Conservation (phyloP, 2,329 filamentous ascomycete genomes). For the Aspergillus novofumigatus region DNA sequence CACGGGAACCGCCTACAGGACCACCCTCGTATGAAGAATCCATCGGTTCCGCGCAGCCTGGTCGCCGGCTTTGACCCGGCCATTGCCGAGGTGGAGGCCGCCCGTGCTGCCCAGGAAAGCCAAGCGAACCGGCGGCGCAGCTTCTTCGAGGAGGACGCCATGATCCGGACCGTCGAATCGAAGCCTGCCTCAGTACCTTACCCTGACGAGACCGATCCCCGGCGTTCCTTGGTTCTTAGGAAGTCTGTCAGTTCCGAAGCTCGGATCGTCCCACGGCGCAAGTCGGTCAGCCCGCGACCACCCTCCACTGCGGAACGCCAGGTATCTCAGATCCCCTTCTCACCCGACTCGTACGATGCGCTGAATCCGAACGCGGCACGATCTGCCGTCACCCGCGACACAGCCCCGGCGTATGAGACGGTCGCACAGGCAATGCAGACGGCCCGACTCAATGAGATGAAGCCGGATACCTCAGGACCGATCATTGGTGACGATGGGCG, state of each 20-base stretch:
- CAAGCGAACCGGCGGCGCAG: constrained; percentile 23
- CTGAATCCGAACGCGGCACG: constrained; percentile 49
- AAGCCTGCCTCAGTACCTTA: constrained; percentile 23
- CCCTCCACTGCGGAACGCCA: constrained; percentile 36
- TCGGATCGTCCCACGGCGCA: constrained; percentile 47
- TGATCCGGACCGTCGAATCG: constrained; percentile 18
- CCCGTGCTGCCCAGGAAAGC: constrained; percentile 26
- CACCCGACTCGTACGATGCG: constrained; percentile 58
- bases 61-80: constrained; percentile 39
- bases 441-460: constrained; percentile 34
- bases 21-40: constrained; percentile 21
- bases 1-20: constrained; percentile 20
- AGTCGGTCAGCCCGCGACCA: constrained; percentile 58
- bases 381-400: constrained; percentile 29
- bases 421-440: constrained; percentile 37
- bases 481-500: constrained; percentile 62
- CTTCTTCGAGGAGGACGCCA: constrained; percentile 21
- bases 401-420: constrained; percentile 34
- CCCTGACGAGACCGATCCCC: constrained; percentile 25
- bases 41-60: constrained; percentile 37
- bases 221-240: constrained; percentile 17
- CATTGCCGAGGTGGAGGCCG: constrained; percentile 26
- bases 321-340: constrained; percentile 51
- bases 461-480: constrained; percentile 47
- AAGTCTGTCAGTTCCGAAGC: constrained; percentile 29